Evolutionary conservation across 192 early-diverging fungal genomes (phyloP), one percentile per base, ranked within the genome.

Genomic region (Coemansia sp.): DNA sequence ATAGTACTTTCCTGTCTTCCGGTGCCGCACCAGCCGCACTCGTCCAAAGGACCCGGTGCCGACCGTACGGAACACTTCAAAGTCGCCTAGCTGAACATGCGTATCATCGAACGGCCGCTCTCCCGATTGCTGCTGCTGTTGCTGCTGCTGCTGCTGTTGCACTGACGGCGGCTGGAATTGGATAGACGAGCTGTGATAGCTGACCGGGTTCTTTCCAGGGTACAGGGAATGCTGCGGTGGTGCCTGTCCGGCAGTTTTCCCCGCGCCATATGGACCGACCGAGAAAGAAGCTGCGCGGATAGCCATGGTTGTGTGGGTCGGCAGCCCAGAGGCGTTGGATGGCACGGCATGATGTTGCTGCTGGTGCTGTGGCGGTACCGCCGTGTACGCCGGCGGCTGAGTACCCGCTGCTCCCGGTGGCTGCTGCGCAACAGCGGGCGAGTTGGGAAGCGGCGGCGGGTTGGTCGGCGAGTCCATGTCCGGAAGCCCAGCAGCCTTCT

Each of bases 21-120:
- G 81, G 27, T 88, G 82, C 56, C 84, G 84, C 21, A 91, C 88
- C 36, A 98, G 67, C 70, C 95, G 94, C 28, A 98, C 95, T 13
- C 95, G 83, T 21, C 95, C 95, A 77, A 98, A 96, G 7, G 90
- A 94, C 12, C 95, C 95, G 0, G 94, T 96, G 11, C 95, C 95
- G 17, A 98, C 63, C 14, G 95, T 98, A 26, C 88, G 84, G 52
- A 86, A 79, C 39, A 96, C 76, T 34, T 82, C 75, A 45, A 96
- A 89, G 53, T 95, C 89, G 20, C 76, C 64, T 35, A 98, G 77
- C 56, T 69, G 74, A 33, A 85, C 73, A 26, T 68, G 66, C 27
- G 54, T 65, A 44, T 60, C 60, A 27, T 56, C 50, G 26, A 61
- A 62, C 14, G 60, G 21, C 42, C 57, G 66, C 35, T 59, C 51